Percentiles rank a stretch among this genome's conserved stretches.
Evolutionary conservation across 257 asterid species (phyloP).

Genomic region (Forsythia viridissima): DNA sequence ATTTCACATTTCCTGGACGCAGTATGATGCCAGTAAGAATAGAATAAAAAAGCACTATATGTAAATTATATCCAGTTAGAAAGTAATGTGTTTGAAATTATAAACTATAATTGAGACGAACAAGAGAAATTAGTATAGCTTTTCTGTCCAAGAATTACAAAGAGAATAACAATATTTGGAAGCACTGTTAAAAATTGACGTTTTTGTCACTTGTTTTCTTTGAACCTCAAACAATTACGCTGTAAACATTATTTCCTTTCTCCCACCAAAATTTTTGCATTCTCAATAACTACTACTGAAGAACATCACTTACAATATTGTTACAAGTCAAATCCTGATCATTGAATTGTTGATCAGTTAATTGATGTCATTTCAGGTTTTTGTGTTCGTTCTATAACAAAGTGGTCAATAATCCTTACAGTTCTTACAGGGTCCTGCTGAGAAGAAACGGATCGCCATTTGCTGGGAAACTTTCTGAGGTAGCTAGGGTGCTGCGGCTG

Average conservation of each 20-base stretch:
- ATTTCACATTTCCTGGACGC: neutral
- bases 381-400: slow-evolving; percentile 57
- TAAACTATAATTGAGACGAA: neutral
- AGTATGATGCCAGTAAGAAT: neutral
- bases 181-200: too few relatives aligned
- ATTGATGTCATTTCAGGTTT: slow-evolving; percentile 32
- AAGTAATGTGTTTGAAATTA: neutral
- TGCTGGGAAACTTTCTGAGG: slow-evolving; percentile 74
- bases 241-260: neutral
- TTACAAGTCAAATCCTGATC: slow-evolving; percentile 32
- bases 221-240: neutral
- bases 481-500: slow-evolving; percentile 57
- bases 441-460: slow-evolving; percentile 67
- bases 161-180: too few relatives aligned
- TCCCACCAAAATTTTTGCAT: neutral
- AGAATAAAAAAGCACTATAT: too few relatives aligned
- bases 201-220: neutral
- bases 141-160: too few relatives aligned
- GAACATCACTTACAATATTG: slow-evolving; percentile 7
- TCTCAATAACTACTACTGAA: slow-evolving; percentile 5
- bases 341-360: slow-evolving; percentile 54
- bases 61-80: neutral
- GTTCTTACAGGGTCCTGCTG: slow-evolving; percentile 82
- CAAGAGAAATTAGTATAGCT: too few relatives aligned
- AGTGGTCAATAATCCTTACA: slow-evolving; percentile 72